A percentile compares a stretch with the other conserved stretches of the same genome.
These are phyloP conservation scores for Triangularia verruculosa DNA, from an alignment of 2,329 filamentous ascomycete genomes.

Conservation along the genomic window DNA sequence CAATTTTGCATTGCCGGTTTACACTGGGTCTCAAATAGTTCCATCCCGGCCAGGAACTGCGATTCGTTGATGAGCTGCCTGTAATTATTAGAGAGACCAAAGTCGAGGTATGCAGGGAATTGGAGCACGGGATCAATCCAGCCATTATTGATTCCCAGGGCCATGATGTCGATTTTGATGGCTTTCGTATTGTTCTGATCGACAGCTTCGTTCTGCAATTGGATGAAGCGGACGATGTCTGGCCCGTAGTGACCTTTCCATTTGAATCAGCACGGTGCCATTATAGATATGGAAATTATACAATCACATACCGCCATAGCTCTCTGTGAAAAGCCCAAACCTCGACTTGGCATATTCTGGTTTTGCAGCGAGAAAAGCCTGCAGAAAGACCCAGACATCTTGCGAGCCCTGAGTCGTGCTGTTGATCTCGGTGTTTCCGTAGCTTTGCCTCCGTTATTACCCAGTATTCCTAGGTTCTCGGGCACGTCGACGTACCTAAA, in stretches of 20 bases:
- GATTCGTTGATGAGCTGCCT: not conserved
- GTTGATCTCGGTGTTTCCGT: conserved; percentile 35
- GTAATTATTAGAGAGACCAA: conserved; percentile 41
- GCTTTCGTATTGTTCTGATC: conserved; percentile 40
- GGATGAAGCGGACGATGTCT: conserved; percentile 53
- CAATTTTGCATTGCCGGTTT: conserved; percentile 18
- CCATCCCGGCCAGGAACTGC: not conserved
- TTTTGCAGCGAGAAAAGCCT: conserved; percentile 56
- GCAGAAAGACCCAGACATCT: conserved; percentile 55
- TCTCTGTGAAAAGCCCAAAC: conserved; percentile 52
- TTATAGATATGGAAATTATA: too few species aligned
- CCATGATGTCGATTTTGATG: conserved; percentile 45
- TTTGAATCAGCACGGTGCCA: not conserved
- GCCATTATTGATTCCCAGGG: conserved; percentile 56
- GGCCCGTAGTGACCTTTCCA: conserved; percentile 52
- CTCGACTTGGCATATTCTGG: conserved; percentile 56
- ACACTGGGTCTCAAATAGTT: conserved; percentile 11
- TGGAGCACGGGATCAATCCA: conserved; percentile 49
- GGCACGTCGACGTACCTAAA: conserved; percentile 25
- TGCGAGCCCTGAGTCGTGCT: conserved; percentile 45
- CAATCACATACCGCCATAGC: conserved; percentile 51
- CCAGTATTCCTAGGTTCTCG: not conserved
- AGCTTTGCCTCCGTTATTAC: conserved; percentile 25
- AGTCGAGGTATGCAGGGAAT: conserved; percentile 43
- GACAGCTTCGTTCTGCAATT: conserved; percentile 55